phyloP scores from a whole-genome alignment of 2,329 filamentous ascomycete species.

The Cryphonectria nitschkei region DNA sequence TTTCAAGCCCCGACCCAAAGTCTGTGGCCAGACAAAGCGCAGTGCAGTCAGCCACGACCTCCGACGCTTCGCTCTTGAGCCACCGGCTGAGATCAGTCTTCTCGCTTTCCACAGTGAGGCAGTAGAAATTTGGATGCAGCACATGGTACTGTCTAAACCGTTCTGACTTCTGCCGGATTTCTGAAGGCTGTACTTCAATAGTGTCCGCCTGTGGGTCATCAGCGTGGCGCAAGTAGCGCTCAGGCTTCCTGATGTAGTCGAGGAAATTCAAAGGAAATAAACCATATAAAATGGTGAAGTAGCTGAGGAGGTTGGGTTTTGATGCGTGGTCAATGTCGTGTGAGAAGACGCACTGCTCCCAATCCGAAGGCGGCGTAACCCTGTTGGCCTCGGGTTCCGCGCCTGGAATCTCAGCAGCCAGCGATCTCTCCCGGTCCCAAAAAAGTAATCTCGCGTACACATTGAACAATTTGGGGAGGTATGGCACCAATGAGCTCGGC shows the following conservation, averaged over 20 bases:
- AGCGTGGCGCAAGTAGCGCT: conserved; percentile 75
- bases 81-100: conserved; percentile 76
- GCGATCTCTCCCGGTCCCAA: conserved; percentile 66
- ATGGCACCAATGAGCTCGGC: conserved; percentile 69
- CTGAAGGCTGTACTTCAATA: conserved; percentile 76
- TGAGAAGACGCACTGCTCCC: conserved; percentile 68
- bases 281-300: conserved; percentile 82
- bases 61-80: conserved; percentile 78
- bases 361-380: conserved; percentile 59
- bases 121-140: conserved; percentile 84
- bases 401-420: conserved; percentile 42
- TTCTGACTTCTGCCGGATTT: conserved; percentile 77
- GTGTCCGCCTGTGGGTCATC: conserved; percentile 72
- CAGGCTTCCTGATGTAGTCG: conserved; percentile 82
- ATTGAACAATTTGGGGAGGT: conserved; percentile 76
- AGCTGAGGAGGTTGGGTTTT: conserved; percentile 71
- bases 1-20: conserved; percentile 26
- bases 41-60: conserved; percentile 80
- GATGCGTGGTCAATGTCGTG: conserved; percentile 64
- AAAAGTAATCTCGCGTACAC: conserved; percentile 81
- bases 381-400: conserved; percentile 68
- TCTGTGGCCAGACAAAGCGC: conserved; percentile 56
- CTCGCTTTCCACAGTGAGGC: conserved; percentile 77
- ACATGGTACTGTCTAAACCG: conserved; percentile 73
- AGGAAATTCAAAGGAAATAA: conserved; percentile 85